Base-by-base conservation (phyloP, 345 rosid genomes). In the Citrus maxima region DNA sequence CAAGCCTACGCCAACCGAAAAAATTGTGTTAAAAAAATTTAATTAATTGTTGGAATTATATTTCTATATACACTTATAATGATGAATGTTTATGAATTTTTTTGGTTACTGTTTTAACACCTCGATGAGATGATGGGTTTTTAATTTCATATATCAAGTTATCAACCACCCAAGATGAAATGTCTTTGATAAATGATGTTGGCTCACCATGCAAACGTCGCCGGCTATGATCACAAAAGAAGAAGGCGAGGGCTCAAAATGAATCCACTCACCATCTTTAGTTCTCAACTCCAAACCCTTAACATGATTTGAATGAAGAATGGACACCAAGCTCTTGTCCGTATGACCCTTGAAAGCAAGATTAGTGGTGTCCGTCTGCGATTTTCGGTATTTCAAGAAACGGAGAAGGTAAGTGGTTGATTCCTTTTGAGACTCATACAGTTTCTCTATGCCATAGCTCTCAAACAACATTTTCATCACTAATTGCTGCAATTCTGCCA, bases 271-370 rank as follows among this genome's bases (percentile, higher is more conserved):
- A 4, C 87, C 90, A 6, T 88, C 85, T 49, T 79, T 86, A 10
- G 84, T 84, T 83, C 84, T 82, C 46, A 90, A 70, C 69, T 84
- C 84, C 77, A 92, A 73, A 55, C 96, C 91, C 0, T 55, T 86
- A 34, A 92, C 88, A 28, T 89, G 87, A 80, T 89, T 88, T 65
- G 89, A 93, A 74, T 89, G 91, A 74, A 90, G 90, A 14, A 92
- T 87, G 49, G 92, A 83, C 67, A 90, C 54, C 78, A 92, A 86
- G 77, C 86, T 89, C 82, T 89, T 90, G 83, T 90, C 97, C 14
- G 92, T 89, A 10, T 92, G 97, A 67, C 85, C 85, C 28, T 80
- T 80, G 67, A 89, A 88, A 19, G 83, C 89, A 28, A 79, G 73
- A 76, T 89, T 89, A 6, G 83, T 87, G 18, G 86, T 88, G 25